Evolutionary conservation across 768 basidiomycete species (phyloP), one percentile per base, ranked within the genome.

Genomic region (Collybiopsis luxurians): DNA sequence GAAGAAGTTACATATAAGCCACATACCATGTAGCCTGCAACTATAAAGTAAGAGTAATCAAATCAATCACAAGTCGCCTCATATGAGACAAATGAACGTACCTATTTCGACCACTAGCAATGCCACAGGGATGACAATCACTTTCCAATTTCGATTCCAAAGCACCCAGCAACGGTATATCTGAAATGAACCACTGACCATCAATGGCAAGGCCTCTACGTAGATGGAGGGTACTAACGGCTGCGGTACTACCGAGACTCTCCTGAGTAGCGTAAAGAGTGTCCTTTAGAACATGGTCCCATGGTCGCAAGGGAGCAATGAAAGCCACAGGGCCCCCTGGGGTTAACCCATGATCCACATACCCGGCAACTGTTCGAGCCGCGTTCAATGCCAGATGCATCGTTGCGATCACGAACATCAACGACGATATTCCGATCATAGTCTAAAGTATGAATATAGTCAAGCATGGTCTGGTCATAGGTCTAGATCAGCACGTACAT

Each of bases 141-240:
- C 27, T 7, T 31, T 4, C 45, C 49, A 61, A 24, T 60, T 30
- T 2, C 39, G 30, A 17, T 59, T 55, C 65, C 65, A 66, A 2
- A 64, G 46, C 2, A 63, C 56, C 60, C 61, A 66, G 51, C 63
- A 64, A 10, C 65, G 57, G 34, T 66, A 66, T 2, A 66, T 64
- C 64, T 66, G 27, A 23, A 42, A 17, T 19, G 27, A 10, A 4
- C 24, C 13, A 42, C 4, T 30, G 1, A 36, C 4, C 13, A 39
- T 2, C 15, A 56, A 46, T 39, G 11, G 12, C 4, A 9, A 53
- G 17, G n/a, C 5, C 15, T 28, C 12, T 6, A 31, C 19, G 27
- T 11, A 21, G 43, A 34, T 1, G 23, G n/a, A 1, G 28, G 24
- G 12, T 26, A 15, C 60, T 6, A 17, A 65, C 64, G 21, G 60